Base-by-base conservation (phyloP, 306 rosid genomes). In the Vigna mungo region DNA sequence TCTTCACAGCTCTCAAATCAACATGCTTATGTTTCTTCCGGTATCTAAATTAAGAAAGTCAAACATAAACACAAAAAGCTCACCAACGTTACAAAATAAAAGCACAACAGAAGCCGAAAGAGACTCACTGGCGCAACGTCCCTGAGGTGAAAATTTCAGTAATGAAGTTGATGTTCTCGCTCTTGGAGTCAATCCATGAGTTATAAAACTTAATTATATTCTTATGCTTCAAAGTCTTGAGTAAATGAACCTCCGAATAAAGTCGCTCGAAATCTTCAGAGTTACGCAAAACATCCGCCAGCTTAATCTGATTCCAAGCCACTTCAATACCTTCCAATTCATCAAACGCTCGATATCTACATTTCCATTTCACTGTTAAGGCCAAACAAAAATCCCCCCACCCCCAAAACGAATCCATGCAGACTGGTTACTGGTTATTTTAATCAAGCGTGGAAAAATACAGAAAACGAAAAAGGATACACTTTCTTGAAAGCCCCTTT, bases 401-500 rank as follows among this genome's bases (percentile, higher is more conserved):
- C 8, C 44, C n/a, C 44, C 0, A 7, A 16, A 73, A 64, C 60
- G 9, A 43, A 78, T 39, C 44, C 17, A 68, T 49, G 23, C 36
- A 74, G n/a, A 56, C 25, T 56, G n/a, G 12, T 56, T 23, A 56
- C 23, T 56, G n/a, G 12, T 56, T 21, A 56, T 18, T 25, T 7
- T 9, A 7, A 46, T 60, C 20, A n/a, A 70, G 44, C 51, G 30
- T 30, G 63, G 23, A 62, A 48, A 74, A 59, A 49, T 9, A 60
- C 1, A 63, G 14, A 60, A 82, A 68, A 13, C 37, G 61, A 43
- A 68, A 61, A 89, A 89, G 96, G 97, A 92, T 96, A 92, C 99
- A 96, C 99, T 88, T 92, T 96, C 84, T 96, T 96, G 88, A 92
- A 96, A 59, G 99, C 99, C 15, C 98, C 99, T 66, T 86, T 93